Evolutionary conservation across 306 rosid species (phyloP).

Genomic region (Senna siamea): DNA sequence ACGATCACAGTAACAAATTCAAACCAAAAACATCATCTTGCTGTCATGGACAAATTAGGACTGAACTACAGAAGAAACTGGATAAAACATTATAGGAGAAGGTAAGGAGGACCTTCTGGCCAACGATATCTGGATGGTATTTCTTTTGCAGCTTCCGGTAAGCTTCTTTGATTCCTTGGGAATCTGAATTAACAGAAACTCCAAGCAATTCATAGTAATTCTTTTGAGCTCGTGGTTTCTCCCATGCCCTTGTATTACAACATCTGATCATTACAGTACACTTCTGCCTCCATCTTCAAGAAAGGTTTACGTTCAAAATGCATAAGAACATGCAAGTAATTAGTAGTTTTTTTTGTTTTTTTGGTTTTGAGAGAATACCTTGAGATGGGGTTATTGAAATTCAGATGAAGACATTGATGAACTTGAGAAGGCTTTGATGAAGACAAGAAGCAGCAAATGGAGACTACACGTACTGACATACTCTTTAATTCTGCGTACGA

Average conservation of each 20-base stretch:
- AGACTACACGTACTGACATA: conserved; percentile 45
- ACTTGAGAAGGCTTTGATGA: conserved; percentile 43
- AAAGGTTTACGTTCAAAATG: not conserved
- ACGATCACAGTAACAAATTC: not conserved
- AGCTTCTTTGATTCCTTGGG: conserved; percentile 65
- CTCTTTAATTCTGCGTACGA: not conserved
- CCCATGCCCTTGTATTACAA: conserved; percentile 42
- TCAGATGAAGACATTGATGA: conserved; percentile 42
- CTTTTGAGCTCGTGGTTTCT: conserved; percentile 35
- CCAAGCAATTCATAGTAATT: conserved; percentile 75
- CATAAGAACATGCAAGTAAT: not conserved
- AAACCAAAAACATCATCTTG: too few species aligned
- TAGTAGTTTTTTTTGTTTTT: not conserved
- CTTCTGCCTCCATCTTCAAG: conserved; percentile 51
- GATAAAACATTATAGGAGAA: too few species aligned
- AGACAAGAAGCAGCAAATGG: conserved; percentile 36
- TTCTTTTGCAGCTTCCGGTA: conserved; percentile 81
- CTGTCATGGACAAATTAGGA: too few species aligned
- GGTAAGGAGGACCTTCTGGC: conserved; percentile 60
- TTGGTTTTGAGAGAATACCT: conserved; percentile 51
- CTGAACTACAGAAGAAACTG: not conserved
- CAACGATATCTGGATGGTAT: conserved; percentile 78
- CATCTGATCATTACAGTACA: conserved; percentile 47
- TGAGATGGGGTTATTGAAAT: conserved; percentile 38
- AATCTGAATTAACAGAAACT: conserved; percentile 65